Evolutionary conservation across 2,329 filamentous ascomycete genomes (phyloP), one percentile per base, ranked within the genome.

Genomic region (Septoria petroselini): DNA sequence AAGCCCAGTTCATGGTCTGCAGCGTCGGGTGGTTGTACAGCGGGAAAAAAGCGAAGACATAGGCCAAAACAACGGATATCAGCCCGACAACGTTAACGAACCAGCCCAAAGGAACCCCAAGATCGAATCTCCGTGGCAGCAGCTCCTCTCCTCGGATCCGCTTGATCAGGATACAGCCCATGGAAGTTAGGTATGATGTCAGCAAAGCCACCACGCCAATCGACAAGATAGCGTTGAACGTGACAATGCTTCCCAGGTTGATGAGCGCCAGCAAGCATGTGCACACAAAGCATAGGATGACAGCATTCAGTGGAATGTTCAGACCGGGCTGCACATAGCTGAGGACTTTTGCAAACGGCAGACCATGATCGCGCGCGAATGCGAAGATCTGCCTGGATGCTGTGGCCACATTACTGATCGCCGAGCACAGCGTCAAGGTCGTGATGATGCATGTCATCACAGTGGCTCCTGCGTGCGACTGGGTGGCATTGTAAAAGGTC

Each of bases 311-410:
- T 1, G 63, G 63, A 21, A 66, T 58, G 21, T 58, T 55, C 57
- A 52, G 57, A 14, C 48, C 52, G 2, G 58, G 58, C 12, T 54
- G 57, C 9, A 63, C 59, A n/a, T 53, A 48, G 41, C 55, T 53
- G 29, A 60, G 45, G 42, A 58, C 48, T n/a, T 25, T 21, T 12
- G 58, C 57, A 25, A 71, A 72, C 0, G 71, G 71, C 1, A 74
- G 62, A 1, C 72, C 72, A 3, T 64, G 58, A 47, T 75, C 72
- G 18, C 72, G 67, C 11, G 72, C 70, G 54, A 74, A 74, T 0
- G 71, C 70, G 46, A 64, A 75, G 4, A 68, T 62, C 62, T 73
- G 70, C 6, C 70, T 68, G 7, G 70, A 71, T 1, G 69, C 69
- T 2, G 71, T 67, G 27, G 71, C 70, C 8, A 70, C 53, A 14